phyloP scores from a whole-genome alignment of 805 yeast species.

The Brettanomyces sp. region DNA sequence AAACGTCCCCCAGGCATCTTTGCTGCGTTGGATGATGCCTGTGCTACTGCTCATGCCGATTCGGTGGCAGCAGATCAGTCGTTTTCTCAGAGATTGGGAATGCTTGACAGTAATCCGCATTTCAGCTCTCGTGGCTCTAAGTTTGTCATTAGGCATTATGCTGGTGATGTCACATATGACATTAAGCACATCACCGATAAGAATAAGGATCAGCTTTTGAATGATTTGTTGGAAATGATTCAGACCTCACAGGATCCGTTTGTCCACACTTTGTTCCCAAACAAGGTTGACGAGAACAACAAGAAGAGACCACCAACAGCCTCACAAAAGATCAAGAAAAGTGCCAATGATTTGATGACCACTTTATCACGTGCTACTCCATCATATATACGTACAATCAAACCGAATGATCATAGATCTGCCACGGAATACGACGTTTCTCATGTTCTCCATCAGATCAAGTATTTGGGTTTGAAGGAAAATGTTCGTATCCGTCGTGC shows the following conservation, averaged over 20 bases:
- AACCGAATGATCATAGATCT: slow-evolving; percentile 89
- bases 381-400: slow-evolving; percentile 93
- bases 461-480: slow-evolving; percentile 91
- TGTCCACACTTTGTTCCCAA: slow-evolving; percentile 51
- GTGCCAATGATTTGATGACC: slow-evolving; percentile 85
- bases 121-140: slow-evolving; percentile 83
- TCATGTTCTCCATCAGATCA: slow-evolving; percentile 91
- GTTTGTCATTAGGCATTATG: slow-evolving; percentile 90
- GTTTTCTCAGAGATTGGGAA: slow-evolving; percentile 81
- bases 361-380: slow-evolving; percentile 89
- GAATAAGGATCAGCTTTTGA: slow-evolving; percentile 88
- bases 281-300: slow-evolving; percentile 51
- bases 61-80: slow-evolving; percentile 94
- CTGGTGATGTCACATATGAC: slow-evolving; percentile 96
- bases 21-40: slow-evolving; percentile 93
- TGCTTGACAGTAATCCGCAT: slow-evolving; percentile 75
- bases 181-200: slow-evolving; percentile 88
- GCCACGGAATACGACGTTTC: slow-evolving; percentile 82
- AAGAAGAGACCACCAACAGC: slow-evolving; percentile 90
- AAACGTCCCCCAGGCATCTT: slow-evolving; percentile 93
- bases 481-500: slow-evolving; percentile 97
- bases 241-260: slow-evolving; percentile 64
- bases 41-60: slow-evolving; percentile 98
- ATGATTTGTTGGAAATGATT: slow-evolving; percentile 75
- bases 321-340: slow-evolving; percentile 82